Conservation (phyloP, 2,329 filamentous ascomycete genomes). For the Xylariales sp. region DNA sequence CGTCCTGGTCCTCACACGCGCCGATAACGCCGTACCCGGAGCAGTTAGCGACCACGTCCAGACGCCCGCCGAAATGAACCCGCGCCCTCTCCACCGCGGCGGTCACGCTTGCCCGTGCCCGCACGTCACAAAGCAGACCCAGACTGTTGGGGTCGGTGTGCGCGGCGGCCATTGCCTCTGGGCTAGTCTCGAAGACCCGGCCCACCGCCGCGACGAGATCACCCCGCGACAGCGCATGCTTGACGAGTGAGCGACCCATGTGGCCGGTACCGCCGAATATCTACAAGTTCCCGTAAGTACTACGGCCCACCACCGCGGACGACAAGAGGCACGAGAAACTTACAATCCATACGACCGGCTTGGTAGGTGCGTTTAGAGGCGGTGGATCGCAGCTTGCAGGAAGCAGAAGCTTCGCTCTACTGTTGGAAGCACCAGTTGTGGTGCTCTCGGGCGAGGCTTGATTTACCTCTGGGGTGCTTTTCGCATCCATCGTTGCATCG, state of each 20-base stretch:
- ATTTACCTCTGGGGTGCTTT: constrained; percentile 3
- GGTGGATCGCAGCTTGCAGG: constrained; percentile 86
- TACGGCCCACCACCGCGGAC: constrained; percentile 1
- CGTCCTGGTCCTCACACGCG: constrained; percentile 93
- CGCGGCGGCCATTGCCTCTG: constrained; percentile 66
- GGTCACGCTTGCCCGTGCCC: constrained; percentile 72
- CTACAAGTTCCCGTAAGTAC: constrained; percentile 33
- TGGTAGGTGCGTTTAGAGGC: constrained; percentile 61
- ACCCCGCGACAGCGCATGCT: constrained; percentile 71
- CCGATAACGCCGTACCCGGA: constrained; percentile 94
- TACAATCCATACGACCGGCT: constrained; percentile 86
- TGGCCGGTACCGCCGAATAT: constrained; percentile 97
- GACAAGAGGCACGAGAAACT: constrained; percentile 23
- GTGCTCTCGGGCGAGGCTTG: background rate
- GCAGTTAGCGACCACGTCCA: constrained; percentile 91
- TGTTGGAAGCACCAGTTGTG: constrained; percentile 6
- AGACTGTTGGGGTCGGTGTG: constrained; percentile 61
- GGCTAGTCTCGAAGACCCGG: constrained; percentile 71
- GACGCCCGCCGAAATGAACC: constrained; percentile 68
- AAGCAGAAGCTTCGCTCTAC: constrained; percentile 53
- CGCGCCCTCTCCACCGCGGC: constrained; percentile 67
- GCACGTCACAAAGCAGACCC: constrained; percentile 84
- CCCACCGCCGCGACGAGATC: constrained; percentile 87
- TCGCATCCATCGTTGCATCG: background rate
- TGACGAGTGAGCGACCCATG: constrained; percentile 87